Evolutionary conservation across 805 yeast species (phyloP).

Genomic region (Zygosaccharomyces pseudorouxii): DNA sequence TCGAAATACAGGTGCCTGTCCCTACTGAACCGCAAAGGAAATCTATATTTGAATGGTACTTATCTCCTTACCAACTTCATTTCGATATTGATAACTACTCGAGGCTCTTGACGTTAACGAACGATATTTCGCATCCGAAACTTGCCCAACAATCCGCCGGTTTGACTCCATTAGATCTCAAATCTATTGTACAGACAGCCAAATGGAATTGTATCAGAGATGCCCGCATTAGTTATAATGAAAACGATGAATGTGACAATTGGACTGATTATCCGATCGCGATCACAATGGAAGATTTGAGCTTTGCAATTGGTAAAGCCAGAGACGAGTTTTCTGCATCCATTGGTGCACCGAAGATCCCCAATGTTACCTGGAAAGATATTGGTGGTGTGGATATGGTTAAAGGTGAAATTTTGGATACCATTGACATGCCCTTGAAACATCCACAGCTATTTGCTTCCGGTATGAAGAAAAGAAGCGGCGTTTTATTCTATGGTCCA

Average conservation of each 20-base stretch:
- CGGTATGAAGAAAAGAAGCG: constrained; percentile 91
- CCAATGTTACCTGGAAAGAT: constrained; percentile 94
- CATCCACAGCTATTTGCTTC: constrained; percentile 84
- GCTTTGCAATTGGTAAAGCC: constrained; percentile 67
- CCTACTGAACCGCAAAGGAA: constrained; percentile 75
- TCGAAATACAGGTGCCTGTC: constrained; percentile 70
- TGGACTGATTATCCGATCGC: constrained; percentile 26
- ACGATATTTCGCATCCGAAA: constrained; percentile 44
- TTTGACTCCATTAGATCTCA: constrained; percentile 75
- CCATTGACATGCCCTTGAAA: constrained; percentile 92
- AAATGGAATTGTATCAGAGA: constrained; percentile 53
- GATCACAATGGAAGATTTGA: constrained; percentile 56
- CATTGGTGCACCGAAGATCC: constrained; percentile 95
- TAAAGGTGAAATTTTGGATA: constrained; percentile 88
- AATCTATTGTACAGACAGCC: constrained; percentile 64
- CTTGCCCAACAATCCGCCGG: constrained; percentile 90
- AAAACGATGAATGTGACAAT: constrained; percentile 26
- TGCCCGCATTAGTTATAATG: constrained; percentile 16
- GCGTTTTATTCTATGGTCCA: constrained; percentile 93
- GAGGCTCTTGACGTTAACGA: constrained; percentile 1
- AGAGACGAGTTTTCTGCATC: constrained; percentile 87
- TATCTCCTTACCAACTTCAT: constrained; percentile 33
- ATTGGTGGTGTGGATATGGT: constrained; percentile 92
- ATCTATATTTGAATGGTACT: constrained; percentile 52
- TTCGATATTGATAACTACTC: neutral